These are phyloP conservation scores for Mycocentrospora acerina DNA, from an alignment of 2,329 filamentous ascomycete species.

Conservation along the genomic window DNA sequence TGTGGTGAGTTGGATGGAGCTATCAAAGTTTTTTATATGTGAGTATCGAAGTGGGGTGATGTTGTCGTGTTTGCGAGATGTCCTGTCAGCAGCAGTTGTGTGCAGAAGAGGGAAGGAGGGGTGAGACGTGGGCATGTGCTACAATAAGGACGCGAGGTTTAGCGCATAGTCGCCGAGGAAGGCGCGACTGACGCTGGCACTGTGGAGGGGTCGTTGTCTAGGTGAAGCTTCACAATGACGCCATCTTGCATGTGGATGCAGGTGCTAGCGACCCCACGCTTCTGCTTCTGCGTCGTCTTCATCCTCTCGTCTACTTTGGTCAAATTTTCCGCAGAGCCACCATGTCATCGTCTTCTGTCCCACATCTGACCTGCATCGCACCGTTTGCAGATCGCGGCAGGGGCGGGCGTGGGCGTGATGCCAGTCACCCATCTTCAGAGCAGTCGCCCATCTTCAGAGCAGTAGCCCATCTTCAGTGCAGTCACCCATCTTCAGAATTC, in stretches of 20 bases:
- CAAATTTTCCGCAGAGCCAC: no score
- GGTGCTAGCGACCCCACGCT: constrained; percentile 1
- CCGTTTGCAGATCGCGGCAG: no score
- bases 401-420: no score
- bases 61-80: constrained; percentile 2
- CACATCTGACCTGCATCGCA: no score
- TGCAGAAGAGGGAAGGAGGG: constrained; percentile 1
- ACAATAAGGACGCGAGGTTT: constrained; percentile 1
- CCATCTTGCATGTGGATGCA: constrained; percentile 1
- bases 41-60: constrained; percentile 10
- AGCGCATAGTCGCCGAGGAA: constrained; percentile 8
- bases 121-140: neutral
- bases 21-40: constrained; percentile 14
- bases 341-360: no score
- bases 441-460: no score
- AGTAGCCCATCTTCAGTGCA: no score
- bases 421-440: no score
- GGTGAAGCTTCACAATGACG: constrained; percentile 8
- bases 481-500: no score
- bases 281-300: no score
- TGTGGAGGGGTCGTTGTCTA: constrained; percentile 7
- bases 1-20: constrained; percentile 5
- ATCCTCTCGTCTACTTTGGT: no score
- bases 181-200: constrained; percentile 5
- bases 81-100: constrained; percentile 1